These are phyloP conservation scores for Debaryomycetaceae sp. DNA, from an alignment of 1,139 yeast species.

Conservation along the genomic window DNA sequence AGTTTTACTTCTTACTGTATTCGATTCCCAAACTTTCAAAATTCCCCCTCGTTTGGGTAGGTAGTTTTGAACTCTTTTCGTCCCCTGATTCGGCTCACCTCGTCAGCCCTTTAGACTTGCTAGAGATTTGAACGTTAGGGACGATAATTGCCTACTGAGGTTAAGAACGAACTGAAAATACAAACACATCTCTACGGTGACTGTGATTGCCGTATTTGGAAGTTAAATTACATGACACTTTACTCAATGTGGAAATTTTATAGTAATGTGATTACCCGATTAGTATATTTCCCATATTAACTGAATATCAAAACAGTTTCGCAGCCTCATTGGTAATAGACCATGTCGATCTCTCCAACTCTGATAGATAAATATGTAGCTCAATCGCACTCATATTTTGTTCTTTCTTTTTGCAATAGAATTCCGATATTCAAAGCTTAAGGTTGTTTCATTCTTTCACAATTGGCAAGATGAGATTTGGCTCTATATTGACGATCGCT, in stretches of 20 bases:
- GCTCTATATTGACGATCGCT: constrained; percentile 3
- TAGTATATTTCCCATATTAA: constrained; percentile 1
- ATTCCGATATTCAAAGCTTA: not conserved
- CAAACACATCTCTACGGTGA: not conserved
- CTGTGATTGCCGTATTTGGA: not conserved
- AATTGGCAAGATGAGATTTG: constrained; percentile 4
- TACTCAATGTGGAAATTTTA: constrained; percentile 13
- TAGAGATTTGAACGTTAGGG: not conserved
- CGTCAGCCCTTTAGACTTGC: not conserved
- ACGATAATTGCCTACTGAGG: not conserved
- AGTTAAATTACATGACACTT: constrained; percentile 2
- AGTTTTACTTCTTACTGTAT: too few relatives aligned
- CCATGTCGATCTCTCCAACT: too few relatives aligned
- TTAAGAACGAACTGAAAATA: not conserved
- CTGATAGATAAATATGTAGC: too few relatives aligned
- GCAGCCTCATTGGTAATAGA: not conserved
- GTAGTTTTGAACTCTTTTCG: not conserved
- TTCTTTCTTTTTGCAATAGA: not conserved
- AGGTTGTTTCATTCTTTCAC: not conserved
- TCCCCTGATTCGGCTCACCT: not conserved
- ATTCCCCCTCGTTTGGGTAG: too few relatives aligned
- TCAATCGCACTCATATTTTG: too few relatives aligned
- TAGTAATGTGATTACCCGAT: constrained; percentile 1
- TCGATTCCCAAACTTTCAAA: too few relatives aligned
- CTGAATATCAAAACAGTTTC: constrained; percentile 1